These are phyloP conservation scores for Erysimum cheiranthoides DNA, from an alignment of 345 rosid species.

Conservation along the genomic window DNA sequence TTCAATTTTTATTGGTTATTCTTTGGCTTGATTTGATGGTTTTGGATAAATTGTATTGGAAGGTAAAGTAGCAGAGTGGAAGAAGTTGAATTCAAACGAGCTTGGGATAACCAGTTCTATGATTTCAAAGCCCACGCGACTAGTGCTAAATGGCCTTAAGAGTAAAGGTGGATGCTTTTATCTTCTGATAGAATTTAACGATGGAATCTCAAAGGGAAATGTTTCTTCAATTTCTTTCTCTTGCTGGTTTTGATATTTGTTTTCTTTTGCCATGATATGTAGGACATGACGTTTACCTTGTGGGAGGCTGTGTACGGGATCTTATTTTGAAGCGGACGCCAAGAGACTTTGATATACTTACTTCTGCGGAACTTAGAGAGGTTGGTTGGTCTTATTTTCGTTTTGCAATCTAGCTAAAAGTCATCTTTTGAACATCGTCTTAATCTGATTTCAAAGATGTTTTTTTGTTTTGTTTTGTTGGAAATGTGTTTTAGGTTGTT, in stretches of 20 bases:
- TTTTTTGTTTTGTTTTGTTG: background rate
- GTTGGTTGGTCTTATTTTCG: constrained; percentile 56
- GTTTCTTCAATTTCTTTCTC: background rate
- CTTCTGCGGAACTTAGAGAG: constrained; percentile 82
- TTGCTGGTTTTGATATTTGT: constrained; percentile 11
- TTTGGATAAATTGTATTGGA: constrained; percentile 36
- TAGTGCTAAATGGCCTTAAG: constrained; percentile 62
- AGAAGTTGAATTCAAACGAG: constrained; percentile 53
- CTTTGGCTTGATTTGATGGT: background rate
- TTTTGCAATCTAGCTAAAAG: background rate
- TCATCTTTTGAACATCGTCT: constrained; percentile 7
- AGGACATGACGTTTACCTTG: constrained; percentile 90
- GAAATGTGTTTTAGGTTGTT: constrained; percentile 46
- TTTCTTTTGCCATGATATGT: constrained; percentile 4
- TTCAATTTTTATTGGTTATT: background rate
- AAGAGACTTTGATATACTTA: constrained; percentile 80
- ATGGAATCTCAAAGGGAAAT: constrained; percentile 7
- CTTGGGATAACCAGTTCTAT: constrained; percentile 54
- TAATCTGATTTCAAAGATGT: background rate
- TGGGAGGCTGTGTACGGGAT: constrained; percentile 94
- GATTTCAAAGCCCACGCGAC: constrained; percentile 48
- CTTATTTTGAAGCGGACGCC: constrained; percentile 80
- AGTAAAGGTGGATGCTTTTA: constrained; percentile 48
- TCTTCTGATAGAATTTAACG: background rate
- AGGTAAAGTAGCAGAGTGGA: constrained; percentile 48